A percentile compares a stretch with the other conserved stretches of the same genome.
phyloP scores from a whole-genome alignment of 306 rosid genomes.

The Citrullus amarus region DNA sequence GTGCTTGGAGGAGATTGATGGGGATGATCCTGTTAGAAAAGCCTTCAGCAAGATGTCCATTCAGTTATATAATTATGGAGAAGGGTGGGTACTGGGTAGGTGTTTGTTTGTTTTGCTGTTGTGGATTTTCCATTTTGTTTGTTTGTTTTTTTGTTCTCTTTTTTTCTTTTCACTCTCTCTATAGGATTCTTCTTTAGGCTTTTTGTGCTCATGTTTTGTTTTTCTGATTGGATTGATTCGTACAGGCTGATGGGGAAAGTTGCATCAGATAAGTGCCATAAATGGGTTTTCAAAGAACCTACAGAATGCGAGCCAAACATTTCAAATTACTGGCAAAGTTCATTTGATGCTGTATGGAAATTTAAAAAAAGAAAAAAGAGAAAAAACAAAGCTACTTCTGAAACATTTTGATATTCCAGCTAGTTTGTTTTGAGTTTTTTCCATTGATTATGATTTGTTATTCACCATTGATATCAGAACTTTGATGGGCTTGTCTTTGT shows the following conservation, averaged over 20 bases:
- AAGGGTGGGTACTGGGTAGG: slow-evolving; percentile 99
- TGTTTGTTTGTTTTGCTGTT: slow-evolving; percentile 3
- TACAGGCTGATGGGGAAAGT: slow-evolving; percentile 98
- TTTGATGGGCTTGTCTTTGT: slow-evolving; percentile 26
- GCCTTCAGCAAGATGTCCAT: slow-evolving; percentile 99
- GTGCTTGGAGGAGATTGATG: slow-evolving; percentile 72
- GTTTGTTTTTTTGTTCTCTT: too few relatives aligned
- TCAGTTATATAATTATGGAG: slow-evolving; percentile 99
- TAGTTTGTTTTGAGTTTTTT: not conserved
- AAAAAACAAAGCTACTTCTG: not conserved
- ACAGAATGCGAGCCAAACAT: slow-evolving; percentile 91
- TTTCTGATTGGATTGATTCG: slow-evolving; percentile 4
- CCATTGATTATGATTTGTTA: not conserved
- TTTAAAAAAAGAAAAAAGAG: not conserved
- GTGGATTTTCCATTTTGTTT: not conserved
- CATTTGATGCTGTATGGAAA: slow-evolving; percentile 88
- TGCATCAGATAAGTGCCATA: slow-evolving; percentile 99
- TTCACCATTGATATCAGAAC: not conserved
- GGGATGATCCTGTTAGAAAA: slow-evolving; percentile 89
- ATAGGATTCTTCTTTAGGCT: not conserved
- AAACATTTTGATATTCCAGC: not conserved
- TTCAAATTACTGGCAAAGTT: slow-evolving; percentile 99
- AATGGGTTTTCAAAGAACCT: slow-evolving; percentile 99
- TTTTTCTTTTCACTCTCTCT: not conserved
- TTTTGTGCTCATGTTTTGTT: not conserved